Base-by-base conservation (phyloP, 257 asterid species). In the Solanum dulcamara region DNA sequence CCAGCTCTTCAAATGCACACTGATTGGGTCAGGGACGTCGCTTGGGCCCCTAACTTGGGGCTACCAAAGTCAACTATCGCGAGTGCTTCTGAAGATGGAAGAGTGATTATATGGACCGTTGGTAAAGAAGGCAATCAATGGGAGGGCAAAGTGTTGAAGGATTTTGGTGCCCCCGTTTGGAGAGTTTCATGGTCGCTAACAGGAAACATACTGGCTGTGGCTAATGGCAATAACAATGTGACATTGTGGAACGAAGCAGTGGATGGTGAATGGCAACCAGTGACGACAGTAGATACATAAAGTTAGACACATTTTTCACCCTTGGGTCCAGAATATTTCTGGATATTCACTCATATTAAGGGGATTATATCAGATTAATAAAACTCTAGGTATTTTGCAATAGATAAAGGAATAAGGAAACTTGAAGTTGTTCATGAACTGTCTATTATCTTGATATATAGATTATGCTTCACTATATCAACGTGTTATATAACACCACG, bases 141-240 rank as follows among this genome's bases (percentile, higher is more conserved):
- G 97, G 89, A 86, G 26, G 94, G 96, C 14, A 90, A 84, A 67
- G 94, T 91, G 28, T 77, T 92, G 89, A 87, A 86, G 84, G 97
- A 92, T 90, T 93, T 93, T 44, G 91, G 89, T 75, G 84, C 86
- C 26, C 92, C 96, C 0, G 96, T 90, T 74, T 93, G 93, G 93
- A 89, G 94, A 90, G 93, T 93, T 26, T 92, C 97, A 2, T 93
- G 97, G 95, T 93, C 97, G 2, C 91, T 91, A 50, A 93, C 97
- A 5, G 97, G 97, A 15, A 92, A 91, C 79, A 87, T 91, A 46
- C 91, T 93, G 57, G 97, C 97, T 33, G 97, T 93, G 85, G 94
- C 97, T 4, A 94, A 92, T 87, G 93, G 94, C 50, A 89, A 86
- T 10, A 91, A 92, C 84, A 88, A 85, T 22, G 93, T 93, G 5